Conservation (phyloP, 2,329 filamentous ascomycete genomes). For the Epichloe bromicola region DNA sequence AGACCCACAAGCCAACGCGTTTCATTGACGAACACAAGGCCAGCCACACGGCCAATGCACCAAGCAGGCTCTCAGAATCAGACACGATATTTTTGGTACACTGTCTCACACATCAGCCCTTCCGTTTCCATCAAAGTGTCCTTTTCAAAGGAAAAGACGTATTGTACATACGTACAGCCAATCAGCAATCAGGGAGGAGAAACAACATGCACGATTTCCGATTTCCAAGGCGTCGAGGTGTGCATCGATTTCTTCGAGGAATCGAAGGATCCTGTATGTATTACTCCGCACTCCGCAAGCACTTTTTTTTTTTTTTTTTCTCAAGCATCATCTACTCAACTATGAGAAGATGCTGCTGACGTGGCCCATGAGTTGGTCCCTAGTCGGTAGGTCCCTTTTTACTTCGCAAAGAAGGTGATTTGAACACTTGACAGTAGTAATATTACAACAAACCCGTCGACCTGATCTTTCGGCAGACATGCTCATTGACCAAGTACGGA, state of each 20-base stretch:
- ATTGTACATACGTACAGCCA: neutral
- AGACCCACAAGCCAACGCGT: slow-evolving; percentile 20
- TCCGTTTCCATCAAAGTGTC: neutral
- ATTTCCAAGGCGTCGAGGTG: neutral
- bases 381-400: too few relatives aligned
- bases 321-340: too few relatives aligned
- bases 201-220: neutral
- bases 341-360: neutral
- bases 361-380: neutral
- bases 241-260: too few relatives aligned
- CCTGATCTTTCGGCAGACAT: neutral
- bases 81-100: slow-evolving; percentile 8
- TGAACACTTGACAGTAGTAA: neutral
- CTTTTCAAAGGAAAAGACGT: neutral
- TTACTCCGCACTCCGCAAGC: neutral
- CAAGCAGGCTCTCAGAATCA: slow-evolving; percentile 4
- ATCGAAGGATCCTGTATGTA: too few relatives aligned
- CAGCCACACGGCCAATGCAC: slow-evolving; percentile 16
- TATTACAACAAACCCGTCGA: neutral
- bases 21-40: slow-evolving; percentile 25
- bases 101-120: slow-evolving; percentile 8
- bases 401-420: neutral
- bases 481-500: neutral
- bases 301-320: too few relatives aligned
- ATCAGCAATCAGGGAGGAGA: too few relatives aligned